phyloP scores from a whole-genome alignment of 2,329 filamentous ascomycete species.

The Penicillium sp. region DNA sequence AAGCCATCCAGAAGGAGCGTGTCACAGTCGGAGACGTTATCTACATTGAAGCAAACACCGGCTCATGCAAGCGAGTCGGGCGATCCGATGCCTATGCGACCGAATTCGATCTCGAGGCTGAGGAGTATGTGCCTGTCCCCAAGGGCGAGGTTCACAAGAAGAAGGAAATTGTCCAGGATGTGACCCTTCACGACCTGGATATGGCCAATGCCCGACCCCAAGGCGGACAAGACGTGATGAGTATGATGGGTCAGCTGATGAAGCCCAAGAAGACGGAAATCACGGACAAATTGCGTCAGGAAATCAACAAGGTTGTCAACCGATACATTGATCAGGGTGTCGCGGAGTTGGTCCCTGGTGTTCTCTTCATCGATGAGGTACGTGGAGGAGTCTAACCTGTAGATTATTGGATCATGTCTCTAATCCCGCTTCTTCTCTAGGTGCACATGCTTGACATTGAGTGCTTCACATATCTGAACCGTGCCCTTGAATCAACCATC shows the following conservation, averaged over 20 bases:
- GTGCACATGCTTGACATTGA: constrained; percentile 99
- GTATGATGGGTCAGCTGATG: constrained; percentile 99
- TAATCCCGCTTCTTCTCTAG: constrained; percentile 39
- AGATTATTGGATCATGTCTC: constrained; percentile 15
- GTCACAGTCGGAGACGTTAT: constrained; percentile 94
- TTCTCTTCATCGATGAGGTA: constrained; percentile 97
- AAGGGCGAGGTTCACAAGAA: constrained; percentile 99
- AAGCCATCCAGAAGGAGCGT: constrained; percentile 96
- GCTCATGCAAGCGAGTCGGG: constrained; percentile 92
- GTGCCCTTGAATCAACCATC: constrained; percentile 88
- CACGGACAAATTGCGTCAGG: constrained; percentile 85
- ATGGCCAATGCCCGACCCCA: constrained; percentile 91
- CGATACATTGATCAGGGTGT: constrained; percentile 98
- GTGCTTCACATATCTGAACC: constrained; percentile 97
- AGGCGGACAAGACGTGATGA: constrained; percentile 98
- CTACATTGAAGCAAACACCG: constrained; percentile 98
- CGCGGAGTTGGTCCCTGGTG: constrained; percentile 92
- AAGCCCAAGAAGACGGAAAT: constrained; percentile 99
- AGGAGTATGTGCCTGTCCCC: constrained; percentile 96
- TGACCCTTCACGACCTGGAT: constrained; percentile 92
- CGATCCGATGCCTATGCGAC: constrained; percentile 94
- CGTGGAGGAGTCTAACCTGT: constrained; percentile 12
- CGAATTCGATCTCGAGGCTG: constrained; percentile 95
- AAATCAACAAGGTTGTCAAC: constrained; percentile 99
- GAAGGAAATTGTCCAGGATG: constrained; percentile 98